Conservation (phyloP, 768 basidiomycete genomes). For the Rhodotorula toruloides region DNA sequence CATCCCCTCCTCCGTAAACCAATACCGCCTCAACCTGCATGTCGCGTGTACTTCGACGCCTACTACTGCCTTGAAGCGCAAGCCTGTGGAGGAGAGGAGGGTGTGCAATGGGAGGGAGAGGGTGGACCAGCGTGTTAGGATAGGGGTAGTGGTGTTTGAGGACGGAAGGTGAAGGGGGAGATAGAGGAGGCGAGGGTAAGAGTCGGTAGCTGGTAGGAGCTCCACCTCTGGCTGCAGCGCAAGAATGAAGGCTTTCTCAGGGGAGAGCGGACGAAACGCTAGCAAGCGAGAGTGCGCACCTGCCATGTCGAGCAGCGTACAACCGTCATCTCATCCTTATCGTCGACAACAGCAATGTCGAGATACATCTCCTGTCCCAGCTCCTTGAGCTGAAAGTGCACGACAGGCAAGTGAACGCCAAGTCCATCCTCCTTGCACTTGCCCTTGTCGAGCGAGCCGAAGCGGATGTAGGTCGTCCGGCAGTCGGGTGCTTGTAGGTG, state of each 20-base stretch:
- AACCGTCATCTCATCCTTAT: not conserved
- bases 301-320: conserved; percentile 27
- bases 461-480: conserved; percentile 18
- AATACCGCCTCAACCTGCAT: conserved; percentile 12
- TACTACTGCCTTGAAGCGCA: not conserved
- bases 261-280: not conserved
- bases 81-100: conserved; percentile 1
- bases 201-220: not conserved
- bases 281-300: conserved; percentile 4
- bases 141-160: conserved; percentile 3
- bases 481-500: conserved; percentile 30
- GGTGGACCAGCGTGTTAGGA: conserved; percentile 24
- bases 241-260: not conserved
- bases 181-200: conserved; percentile 6
- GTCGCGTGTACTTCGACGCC: conserved; percentile 30
- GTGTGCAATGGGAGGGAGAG: conserved; percentile 14
- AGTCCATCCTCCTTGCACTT: not conserved
- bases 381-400: conserved; percentile 29
- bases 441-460: not conserved
- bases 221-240: not conserved
- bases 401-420: conserved; percentile 13
- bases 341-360: conserved; percentile 12
- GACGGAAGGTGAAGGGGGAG: conserved; percentile 20
- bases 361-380: conserved; percentile 21
- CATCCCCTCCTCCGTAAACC: conserved; percentile 20